Conservation (phyloP, 2,329 filamentous ascomycete species). For the Neofusicoccum cordaticola region DNA sequence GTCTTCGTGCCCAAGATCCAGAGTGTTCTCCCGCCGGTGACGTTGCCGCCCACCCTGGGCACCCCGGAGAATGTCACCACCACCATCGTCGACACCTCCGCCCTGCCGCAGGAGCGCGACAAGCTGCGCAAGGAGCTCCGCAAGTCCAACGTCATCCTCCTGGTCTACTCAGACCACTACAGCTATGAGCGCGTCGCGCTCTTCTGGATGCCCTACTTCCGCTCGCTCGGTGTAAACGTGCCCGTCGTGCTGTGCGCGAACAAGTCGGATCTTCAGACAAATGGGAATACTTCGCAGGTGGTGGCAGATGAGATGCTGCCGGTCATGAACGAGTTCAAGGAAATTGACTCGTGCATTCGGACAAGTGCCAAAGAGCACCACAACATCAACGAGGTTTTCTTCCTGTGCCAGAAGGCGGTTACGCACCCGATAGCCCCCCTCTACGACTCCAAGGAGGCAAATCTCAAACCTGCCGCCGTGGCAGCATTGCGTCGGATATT, state of each 20-base stretch:
- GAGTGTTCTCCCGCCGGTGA: conserved; percentile 88
- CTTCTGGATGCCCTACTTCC: conserved; percentile 98
- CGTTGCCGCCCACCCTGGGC: conserved; percentile 86
- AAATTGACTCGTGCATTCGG: conserved; percentile 96
- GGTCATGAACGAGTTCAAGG: conserved; percentile 97
- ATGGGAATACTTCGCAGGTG: conserved; percentile 75
- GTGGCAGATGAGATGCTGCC: conserved; percentile 97
- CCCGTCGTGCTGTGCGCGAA: conserved; percentile 96
- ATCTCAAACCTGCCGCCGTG: conserved; percentile 84
- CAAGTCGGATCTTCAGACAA: conserved; percentile 83
- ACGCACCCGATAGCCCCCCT: conserved; percentile 95
- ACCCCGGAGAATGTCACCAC: conserved; percentile 97
- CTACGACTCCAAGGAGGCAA: conserved; percentile 87
- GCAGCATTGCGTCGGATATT: conserved; percentile 87
- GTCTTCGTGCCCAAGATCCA: conserved; percentile 97
- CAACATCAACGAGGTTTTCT: conserved; percentile 93
- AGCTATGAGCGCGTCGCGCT: conserved; percentile 96
- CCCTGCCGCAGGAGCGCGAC: conserved; percentile 86
- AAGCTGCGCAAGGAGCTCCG: conserved; percentile 90
- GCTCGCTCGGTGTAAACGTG: conserved; percentile 96
- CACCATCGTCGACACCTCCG: conserved; percentile 95
- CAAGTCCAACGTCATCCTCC: conserved; percentile 92
- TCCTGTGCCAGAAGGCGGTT: conserved; percentile 96
- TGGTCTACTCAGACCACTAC: conserved; percentile 98
- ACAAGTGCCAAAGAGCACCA: conserved; percentile 88